phyloP scores from a whole-genome alignment of 2,329 filamentous ascomycete genomes.

The Monascus ruber region DNA sequence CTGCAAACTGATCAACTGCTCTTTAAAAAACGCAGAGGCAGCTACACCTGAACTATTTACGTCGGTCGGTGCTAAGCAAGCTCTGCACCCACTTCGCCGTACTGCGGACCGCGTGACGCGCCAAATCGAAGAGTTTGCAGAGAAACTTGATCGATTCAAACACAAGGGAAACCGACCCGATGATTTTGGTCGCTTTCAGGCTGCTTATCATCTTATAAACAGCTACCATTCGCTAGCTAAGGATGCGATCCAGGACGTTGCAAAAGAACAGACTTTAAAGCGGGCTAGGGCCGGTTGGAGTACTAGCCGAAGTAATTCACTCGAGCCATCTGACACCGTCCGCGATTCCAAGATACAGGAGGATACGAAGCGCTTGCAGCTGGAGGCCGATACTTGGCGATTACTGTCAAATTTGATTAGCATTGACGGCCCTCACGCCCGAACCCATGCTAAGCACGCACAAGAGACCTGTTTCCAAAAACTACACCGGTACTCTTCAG shows the following conservation, averaged over 20 bases:
- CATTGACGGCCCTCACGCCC: slow-evolving; percentile 48
- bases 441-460: slow-evolving; percentile 24
- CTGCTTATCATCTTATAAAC: slow-evolving; percentile 57
- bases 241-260: slow-evolving; percentile 36
- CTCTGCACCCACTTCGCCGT: slow-evolving; percentile 49
- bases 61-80: slow-evolving; percentile 38
- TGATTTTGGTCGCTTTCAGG: slow-evolving; percentile 47
- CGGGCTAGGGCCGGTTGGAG: slow-evolving; percentile 25
- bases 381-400: slow-evolving; percentile 86
- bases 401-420: slow-evolving; percentile 65
- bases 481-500: slow-evolving; percentile 46
- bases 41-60: slow-evolving; percentile 28
- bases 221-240: slow-evolving; percentile 50
- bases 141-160: slow-evolving; percentile 65
- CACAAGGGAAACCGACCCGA: slow-evolving; percentile 37
- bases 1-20: slow-evolving; percentile 4
- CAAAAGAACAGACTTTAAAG: slow-evolving; percentile 27
- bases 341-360: slow-evolving; percentile 15
- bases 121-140: slow-evolving; percentile 80
- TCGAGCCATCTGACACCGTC: slow-evolving; percentile 4
- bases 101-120: slow-evolving; percentile 59
- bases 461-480: slow-evolving; percentile 31
- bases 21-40: slow-evolving; percentile 5
- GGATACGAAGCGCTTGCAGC: slow-evolving; percentile 52
- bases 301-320: slow-evolving; percentile 10